Evolutionary conservation across 495 filamentous ascomycete species (phyloP), one percentile per base, ranked within the genome.

Genomic region (Neurospora sp.): DNA sequence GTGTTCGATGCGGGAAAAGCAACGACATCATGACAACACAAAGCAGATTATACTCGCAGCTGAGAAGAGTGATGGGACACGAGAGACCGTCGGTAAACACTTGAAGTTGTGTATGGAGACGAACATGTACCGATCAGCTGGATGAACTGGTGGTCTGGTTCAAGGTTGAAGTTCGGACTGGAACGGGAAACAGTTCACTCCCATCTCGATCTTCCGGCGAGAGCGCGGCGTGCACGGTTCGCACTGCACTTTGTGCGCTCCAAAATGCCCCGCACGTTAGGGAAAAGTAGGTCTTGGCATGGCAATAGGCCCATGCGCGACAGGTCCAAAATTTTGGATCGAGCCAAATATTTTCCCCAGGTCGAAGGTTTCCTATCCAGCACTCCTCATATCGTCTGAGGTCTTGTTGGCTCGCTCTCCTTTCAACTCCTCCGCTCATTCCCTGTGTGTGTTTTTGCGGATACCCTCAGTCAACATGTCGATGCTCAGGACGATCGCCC

Each of bases 401-500:
- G 54, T 66, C 27, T 27, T 66, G 54, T 66, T 66, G 54, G 54
- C 54, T 66, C 54, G 54, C 54, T 66, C 54, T 66, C 54, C 75
- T 76, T 69, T 74, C 73, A 70, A 66, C 75, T 69, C 73, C 75
- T 75, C 74, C 75, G 73, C 76, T 79, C 75, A 71, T 78, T 79
- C 74, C 72, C 72, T 70, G 72, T 79, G 78, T 76, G 74, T 75
- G 72, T 75, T 73, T 78, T 75, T 35, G 46, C 75, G 75, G 66
- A 23, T 39, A 38, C 59, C 35, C 59, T 72, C 14, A n/a, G 72
- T 75, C 84, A 90, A 84, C 76, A 92, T 93, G 90, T 86, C 89
- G 78, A 85, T 84, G 77, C 83, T 89, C 72, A 86, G 91, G 84
- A 87, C 90, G 75, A 77, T 91, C 73, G 88, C 87, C 81, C 90